Evolutionary conservation across 257 asterid species (phyloP), one percentile per base, ranked within the genome.

Genomic region (Mentha longifolia): DNA sequence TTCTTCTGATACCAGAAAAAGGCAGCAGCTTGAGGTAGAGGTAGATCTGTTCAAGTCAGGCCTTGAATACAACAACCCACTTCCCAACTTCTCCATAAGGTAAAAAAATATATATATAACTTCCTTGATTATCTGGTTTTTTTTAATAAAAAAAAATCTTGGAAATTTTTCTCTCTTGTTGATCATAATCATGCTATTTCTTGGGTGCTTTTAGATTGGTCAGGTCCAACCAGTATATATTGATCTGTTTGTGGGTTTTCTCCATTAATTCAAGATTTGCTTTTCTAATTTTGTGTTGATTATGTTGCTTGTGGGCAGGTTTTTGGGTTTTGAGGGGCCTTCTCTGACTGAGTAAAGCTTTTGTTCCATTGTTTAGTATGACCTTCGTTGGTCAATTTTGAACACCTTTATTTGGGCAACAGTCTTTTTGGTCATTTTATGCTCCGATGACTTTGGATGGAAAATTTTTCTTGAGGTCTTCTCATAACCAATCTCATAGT

Each of bases 11-110:
- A 70, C 81, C 77, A 73, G 70, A 31, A 77, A 74, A 65, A 35
- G 5, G 39, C 75, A 66, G 30, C 78, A 78, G 77, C 68, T 66
- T 74, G 74, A 61, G 66, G 82, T 80, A 86, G 74, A 61, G 66
- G 82, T 80, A 86, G 97, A 92, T 92, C 96, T 90, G 92, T 76
- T 80, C 25, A 79, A 78, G 33, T 76, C 95, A 42, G 84, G 74
- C 82, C 85, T 82, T 82, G 87, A 79, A 83, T 86, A 83, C 77
- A 78, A 74, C 68, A 77, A 75, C 78, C 85, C 81, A 71, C 83
- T 68, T 68, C 82, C 96, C 67, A 85, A 81, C 60, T 93, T 93
- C 87, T 87, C 95, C 80, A 89, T 93, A 82, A 93, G 98, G 98
- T 93, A 77, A 78, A 71, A 54, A 10, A 39, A 42, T 2, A 42